Evolutionary conservation across 1,139 yeast genomes (phyloP).

Genomic region (Lodderomyces parapsilosis): DNA sequence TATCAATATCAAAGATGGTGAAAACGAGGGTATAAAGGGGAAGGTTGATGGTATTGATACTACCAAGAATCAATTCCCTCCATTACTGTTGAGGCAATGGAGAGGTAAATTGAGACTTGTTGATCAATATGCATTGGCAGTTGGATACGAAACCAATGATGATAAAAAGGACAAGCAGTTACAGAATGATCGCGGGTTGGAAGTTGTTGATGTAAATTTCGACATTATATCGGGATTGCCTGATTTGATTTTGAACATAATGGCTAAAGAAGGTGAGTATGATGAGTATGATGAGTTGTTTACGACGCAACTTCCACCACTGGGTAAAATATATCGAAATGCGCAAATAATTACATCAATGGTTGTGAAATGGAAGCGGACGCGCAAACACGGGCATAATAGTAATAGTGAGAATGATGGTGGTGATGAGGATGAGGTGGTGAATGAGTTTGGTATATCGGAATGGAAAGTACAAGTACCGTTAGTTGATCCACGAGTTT

Average conservation of each 20-base stretch:
- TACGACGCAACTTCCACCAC: constrained; percentile 20
- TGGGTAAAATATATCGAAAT: constrained; percentile 27
- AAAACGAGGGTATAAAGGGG: constrained; percentile 21
- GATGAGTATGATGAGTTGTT: constrained; percentile 18
- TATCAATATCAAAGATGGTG: constrained; percentile 28
- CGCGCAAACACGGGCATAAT: no score
- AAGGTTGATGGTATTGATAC: constrained; percentile 45
- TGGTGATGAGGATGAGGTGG: background rate
- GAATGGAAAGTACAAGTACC: constrained; percentile 57
- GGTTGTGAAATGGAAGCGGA: constrained; percentile 36
- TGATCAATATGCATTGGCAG: background rate
- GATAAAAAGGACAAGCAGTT: background rate
- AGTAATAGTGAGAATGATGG: background rate
- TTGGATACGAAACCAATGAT: background rate
- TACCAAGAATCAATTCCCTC: constrained; percentile 17
- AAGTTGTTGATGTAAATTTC: constrained; percentile 21
- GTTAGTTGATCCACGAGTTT: constrained; percentile 66
- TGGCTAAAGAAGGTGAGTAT: constrained; percentile 6
- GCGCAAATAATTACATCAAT: constrained; percentile 30
- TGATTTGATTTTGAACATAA: constrained; percentile 27
- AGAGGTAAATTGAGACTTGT: constrained; percentile 2
- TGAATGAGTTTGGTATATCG: constrained; percentile 28
- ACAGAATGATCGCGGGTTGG: constrained; percentile 15
- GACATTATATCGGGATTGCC: constrained; percentile 28
- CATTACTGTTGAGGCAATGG: constrained; percentile 25